Conservation (phyloP, 306 rosid genomes). For the Prunus dulcis region DNA sequence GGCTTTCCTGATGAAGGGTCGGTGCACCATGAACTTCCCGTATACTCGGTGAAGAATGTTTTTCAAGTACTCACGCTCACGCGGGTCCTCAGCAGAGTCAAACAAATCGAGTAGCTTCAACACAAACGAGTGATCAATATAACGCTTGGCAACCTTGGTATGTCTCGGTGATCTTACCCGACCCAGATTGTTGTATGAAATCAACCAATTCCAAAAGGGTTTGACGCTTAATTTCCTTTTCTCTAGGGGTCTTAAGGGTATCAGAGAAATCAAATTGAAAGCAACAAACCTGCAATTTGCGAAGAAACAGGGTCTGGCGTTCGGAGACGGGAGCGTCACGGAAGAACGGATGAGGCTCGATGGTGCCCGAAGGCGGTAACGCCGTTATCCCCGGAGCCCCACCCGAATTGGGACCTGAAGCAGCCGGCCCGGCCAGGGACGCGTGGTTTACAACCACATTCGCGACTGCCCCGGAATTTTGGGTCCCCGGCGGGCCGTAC, state of each 20-base stretch:
- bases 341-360: constrained; percentile 69
- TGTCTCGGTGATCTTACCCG: constrained; percentile 76
- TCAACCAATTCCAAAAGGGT: constrained; percentile 81
- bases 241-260: constrained; percentile 62
- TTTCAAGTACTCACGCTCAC: constrained; percentile 94
- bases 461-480: constrained; percentile 38
- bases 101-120: constrained; percentile 80
- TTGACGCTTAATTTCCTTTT: constrained; percentile 89
- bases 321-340: constrained; percentile 67
- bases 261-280: constrained; percentile 68
- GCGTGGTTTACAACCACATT: constrained; percentile 74
- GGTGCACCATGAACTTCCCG: constrained; percentile 96
- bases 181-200: constrained; percentile 87
- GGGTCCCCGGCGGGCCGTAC: constrained; percentile 35
- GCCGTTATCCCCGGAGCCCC: constrained; percentile 9
- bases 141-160: constrained; percentile 84
- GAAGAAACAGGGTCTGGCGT: constrained; percentile 58
- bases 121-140: constrained; percentile 90
- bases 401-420: constrained; percentile 18
- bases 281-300: constrained; percentile 72
- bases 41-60: constrained; percentile 90
- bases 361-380: constrained; percentile 45
- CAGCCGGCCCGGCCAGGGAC: constrained; percentile 45
- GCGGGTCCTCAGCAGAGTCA: constrained; percentile 87
- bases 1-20: constrained; percentile 89